Conservation (phyloP, 805 yeast genomes). For the Sugiyamaella valdiviana region DNA sequence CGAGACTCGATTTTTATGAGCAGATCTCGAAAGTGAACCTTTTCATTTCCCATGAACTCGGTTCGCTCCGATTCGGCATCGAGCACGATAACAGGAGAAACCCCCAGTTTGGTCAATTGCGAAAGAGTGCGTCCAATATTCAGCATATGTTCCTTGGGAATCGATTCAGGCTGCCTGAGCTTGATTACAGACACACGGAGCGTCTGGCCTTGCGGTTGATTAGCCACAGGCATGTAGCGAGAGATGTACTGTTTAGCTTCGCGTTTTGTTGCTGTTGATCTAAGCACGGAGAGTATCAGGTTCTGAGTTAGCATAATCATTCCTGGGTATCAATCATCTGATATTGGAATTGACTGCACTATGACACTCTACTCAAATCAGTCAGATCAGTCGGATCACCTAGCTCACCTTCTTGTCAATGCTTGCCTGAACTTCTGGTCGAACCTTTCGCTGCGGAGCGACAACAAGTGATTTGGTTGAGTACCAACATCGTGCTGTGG, state of each 20-base stretch:
- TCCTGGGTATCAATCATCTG: not conserved
- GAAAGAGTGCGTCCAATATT: constrained; percentile 50
- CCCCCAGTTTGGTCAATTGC: constrained; percentile 56
- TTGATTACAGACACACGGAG: constrained; percentile 51
- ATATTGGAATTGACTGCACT: too few species aligned
- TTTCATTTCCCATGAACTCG: constrained; percentile 21
- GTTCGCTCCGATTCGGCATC: constrained; percentile 37
- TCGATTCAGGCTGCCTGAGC: constrained; percentile 35
- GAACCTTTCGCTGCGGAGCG: not conserved
- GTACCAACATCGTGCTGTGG: not conserved
- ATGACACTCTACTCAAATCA: not conserved
- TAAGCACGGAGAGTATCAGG: constrained; percentile 73
- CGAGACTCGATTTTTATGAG: constrained; percentile 19
- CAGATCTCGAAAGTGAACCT: constrained; percentile 26
- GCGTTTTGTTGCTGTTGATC: constrained; percentile 87
- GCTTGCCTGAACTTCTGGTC: not conserved
- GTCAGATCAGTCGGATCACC: not conserved
- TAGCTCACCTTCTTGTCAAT: not conserved
- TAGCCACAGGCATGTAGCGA: constrained; percentile 51
- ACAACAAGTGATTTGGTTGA: not conserved
- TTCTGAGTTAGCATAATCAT: constrained; percentile 9
- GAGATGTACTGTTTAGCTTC: constrained; percentile 78
- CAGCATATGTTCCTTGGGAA: constrained; percentile 23
- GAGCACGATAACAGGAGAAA: constrained; percentile 63
- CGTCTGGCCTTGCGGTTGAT: not conserved